Evolutionary conservation across 306 rosid genomes (phyloP).

Genomic region (barrel medic (Medicago truncatula)): MtrunA17r5.0-ANR NC_053044.1:26704001-26704500

Average conservation of each 20-base stretch:
- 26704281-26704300: not conserved
- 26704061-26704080: not conserved
- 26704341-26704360: not conserved
- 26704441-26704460: not conserved
- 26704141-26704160: not conserved
- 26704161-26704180: not conserved
- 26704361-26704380: too few species aligned
- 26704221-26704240: not conserved
- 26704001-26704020: slow-evolving; percentile 9
- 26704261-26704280: not conserved
- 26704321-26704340: not conserved
- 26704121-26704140: not conserved
- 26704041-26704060: not conserved
- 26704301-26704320: not conserved
- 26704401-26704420: not conserved
- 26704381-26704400: not conserved
- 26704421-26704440: not conserved
- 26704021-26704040: not conserved
- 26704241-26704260: slow-evolving; percentile 14
- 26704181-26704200: not conserved
- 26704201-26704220: not conserved
- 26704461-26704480: not conserved
- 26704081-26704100: not conserved
- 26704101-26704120: not conserved
- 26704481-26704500: not conserved